Conservation (phyloP, 2,329 filamentous ascomycete genomes). For the Fusarium sterilihyphosum region DNA sequence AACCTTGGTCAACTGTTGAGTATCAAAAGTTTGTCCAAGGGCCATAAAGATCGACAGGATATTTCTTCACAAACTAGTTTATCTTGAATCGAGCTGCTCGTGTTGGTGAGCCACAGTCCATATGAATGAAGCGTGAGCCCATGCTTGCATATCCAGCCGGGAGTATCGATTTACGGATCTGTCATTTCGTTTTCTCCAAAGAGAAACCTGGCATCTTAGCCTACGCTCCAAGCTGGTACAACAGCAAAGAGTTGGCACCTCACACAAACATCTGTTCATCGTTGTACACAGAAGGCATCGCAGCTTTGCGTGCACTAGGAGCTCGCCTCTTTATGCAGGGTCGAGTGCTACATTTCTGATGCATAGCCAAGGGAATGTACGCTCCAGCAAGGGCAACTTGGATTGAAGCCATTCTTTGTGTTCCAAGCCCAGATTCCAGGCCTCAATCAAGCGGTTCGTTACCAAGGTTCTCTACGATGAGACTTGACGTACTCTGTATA, state of each 20-base stretch:
- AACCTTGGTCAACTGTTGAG: background rate
- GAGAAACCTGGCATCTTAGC: background rate
- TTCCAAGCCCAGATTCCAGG: background rate
- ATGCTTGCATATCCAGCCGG: background rate
- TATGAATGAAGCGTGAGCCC: background rate
- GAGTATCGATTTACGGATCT: background rate
- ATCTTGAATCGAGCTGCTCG: background rate
- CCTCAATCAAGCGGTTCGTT: background rate
- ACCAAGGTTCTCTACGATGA: background rate
- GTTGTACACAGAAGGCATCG: background rate
- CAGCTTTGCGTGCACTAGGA: background rate
- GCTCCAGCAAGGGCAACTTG: background rate
- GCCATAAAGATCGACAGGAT: background rate
- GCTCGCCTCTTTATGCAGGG: background rate
- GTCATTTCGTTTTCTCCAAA: background rate
- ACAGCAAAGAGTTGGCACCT: background rate
- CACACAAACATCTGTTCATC: slow-evolving; percentile 1
- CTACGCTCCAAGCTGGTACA: background rate
- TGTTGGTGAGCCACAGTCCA: background rate
- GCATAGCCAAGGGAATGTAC: background rate
- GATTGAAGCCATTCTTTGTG: background rate
- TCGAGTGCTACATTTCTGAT: background rate
- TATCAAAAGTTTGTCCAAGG: background rate
- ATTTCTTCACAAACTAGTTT: background rate
- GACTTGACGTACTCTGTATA: background rate